Percentiles rank a stretch among this genome's conserved stretches.
Conservation (phyloP, 345 rosid genomes). For the Eucalyptus dawsonii region DNA sequence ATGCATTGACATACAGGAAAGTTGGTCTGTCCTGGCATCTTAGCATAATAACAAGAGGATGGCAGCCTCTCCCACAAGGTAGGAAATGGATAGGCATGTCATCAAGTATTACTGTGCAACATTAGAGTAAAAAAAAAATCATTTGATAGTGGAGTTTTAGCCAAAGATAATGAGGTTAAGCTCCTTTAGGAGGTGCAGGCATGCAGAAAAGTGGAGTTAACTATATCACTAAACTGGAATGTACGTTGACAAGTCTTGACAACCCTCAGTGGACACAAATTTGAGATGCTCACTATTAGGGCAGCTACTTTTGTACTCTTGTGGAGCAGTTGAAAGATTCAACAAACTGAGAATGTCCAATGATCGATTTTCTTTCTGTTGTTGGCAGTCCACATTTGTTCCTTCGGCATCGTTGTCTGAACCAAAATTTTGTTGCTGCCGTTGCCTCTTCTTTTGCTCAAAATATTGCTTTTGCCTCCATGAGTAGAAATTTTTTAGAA, state of each 20-base stretch:
- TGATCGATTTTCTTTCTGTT: no score
- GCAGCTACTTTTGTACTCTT: no score
- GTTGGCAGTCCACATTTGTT: no score
- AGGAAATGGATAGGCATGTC: not conserved
- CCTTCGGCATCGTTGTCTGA: no score
- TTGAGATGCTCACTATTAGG: no score
- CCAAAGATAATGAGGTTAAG: not conserved
- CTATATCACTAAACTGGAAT: not conserved
- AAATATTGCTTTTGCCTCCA: no score
- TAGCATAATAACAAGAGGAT: not conserved
- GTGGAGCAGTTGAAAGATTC: no score
- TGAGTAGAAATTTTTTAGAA: no score
- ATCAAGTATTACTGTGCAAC: not conserved
- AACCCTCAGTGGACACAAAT: no score
- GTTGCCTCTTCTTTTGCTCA: no score
- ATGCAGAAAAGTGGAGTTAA: not conserved
- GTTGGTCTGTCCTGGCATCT: not conserved
- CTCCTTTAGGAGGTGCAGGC: not conserved
- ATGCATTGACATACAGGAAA: not conserved
- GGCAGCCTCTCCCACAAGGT: not conserved
- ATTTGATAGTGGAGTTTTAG: not conserved
- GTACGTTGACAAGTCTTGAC: not conserved
- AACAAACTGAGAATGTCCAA: no score
- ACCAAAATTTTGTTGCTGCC: no score
- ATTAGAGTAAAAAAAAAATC: not conserved